Conservation (phyloP, 331 rosid genomes). For the Ulmus americana region DNA sequence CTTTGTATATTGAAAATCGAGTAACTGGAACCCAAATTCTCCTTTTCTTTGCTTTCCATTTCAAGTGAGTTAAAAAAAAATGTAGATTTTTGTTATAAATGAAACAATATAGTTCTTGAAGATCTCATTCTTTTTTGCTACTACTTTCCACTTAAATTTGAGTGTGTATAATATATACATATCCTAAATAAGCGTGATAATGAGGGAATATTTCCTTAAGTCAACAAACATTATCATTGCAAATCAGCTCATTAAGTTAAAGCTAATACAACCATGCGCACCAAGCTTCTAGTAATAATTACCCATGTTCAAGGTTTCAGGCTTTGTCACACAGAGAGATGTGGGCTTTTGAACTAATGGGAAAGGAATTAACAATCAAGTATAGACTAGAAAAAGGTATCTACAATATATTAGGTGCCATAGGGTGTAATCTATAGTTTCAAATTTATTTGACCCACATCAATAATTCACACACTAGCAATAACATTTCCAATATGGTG, state of each 20-base stretch:
- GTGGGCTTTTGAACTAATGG: too few relatives aligned
- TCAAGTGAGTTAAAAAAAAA: neutral
- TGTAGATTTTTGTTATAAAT: neutral
- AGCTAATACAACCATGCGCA: neutral
- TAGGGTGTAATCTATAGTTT: slow-evolving; percentile 23
- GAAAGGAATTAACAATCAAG: neutral
- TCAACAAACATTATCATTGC: neutral
- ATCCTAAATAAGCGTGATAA: neutral
- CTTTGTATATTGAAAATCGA: slow-evolving; percentile 1
- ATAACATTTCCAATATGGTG: slow-evolving; percentile 24
- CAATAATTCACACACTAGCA: slow-evolving; percentile 34
- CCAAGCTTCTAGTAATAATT: neutral
- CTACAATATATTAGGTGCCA: neutral
- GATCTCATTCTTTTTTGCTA: neutral
- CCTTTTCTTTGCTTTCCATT: neutral
- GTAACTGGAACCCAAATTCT: neutral
- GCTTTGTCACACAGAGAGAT: too few relatives aligned
- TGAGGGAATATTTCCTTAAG: neutral
- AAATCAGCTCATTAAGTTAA: neutral
- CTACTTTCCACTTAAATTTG: too few relatives aligned
- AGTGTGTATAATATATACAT: too few relatives aligned
- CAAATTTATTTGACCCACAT: slow-evolving; percentile 30
- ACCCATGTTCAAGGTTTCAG: neutral
- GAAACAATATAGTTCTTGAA: neutral
- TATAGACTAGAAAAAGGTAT: neutral